Base-by-base conservation (phyloP, 2,329 filamentous ascomycete species). In the Lithohypha guttulata region DNA sequence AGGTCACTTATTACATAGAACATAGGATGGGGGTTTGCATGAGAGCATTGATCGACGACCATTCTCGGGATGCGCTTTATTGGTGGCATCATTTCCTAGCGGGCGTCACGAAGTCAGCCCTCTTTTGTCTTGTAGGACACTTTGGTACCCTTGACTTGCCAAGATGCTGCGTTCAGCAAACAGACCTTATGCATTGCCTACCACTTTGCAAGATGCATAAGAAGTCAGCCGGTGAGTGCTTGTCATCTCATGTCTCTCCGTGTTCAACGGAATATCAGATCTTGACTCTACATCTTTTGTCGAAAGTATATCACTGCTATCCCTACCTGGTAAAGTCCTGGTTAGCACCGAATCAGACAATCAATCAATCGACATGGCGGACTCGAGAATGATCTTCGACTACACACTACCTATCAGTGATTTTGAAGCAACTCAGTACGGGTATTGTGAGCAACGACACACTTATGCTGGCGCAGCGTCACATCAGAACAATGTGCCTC, bases 171-270 rank as follows among this genome's bases (percentile, higher is more conserved):
- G 17, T 13, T 21, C 10, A n/a, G 8, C 21, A 35, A 25, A 14
- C 4, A 17, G 13, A 21, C 14, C 21, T 11, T 35, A 10, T 7
- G 21, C n/a, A 25, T 13, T 35, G 33, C 22, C 33, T 35, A 35
- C 15, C n/a, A n/a, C 33, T 25, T 26, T n/a, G n/a, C 10, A 9
- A 35, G 15, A 35, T 17, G 22, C 33, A 25, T 35, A 35, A 35
- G 33, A 35, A 26, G 14, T 22, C 18, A 14, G 33, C 33, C 4
- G 26, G 33, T 17, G 21, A 21, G 9, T 22, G 15, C 21, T 15
- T 19, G 29, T 14, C 26, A 5, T 15, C 33, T 35, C 13, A 10
- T 26, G 5, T 25, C 8, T 10, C n/a, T 15, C 26, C 21, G 20
- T 14, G 6, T 17, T 35, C 19, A 3, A 13, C 8, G n/a, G 9